Evolutionary conservation across 225 moss, liverwort and hornwort species (phyloP).

Genomic region (Pseudoscleropodium purum): DNA sequence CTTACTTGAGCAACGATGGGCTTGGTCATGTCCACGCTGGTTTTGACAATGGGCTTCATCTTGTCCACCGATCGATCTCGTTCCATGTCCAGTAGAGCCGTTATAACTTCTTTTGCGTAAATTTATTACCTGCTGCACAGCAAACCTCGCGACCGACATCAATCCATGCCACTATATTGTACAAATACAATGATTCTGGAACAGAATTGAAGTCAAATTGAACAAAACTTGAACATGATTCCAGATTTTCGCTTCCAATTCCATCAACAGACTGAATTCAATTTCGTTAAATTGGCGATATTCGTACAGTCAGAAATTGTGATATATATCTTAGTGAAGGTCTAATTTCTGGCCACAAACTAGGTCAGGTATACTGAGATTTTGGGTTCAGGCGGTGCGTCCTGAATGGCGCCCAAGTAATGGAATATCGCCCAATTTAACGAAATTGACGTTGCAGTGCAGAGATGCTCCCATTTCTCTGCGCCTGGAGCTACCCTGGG

Average conservation of each 20-base stretch:
- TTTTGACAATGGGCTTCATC: background rate
- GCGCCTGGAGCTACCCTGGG: background rate
- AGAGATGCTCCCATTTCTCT: background rate
- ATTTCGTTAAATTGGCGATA: background rate
- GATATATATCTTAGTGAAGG: background rate
- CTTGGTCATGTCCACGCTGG: background rate
- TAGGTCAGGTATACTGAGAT: background rate
- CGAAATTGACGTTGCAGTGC: background rate
- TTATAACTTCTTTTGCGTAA: background rate
- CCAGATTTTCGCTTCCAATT: background rate
- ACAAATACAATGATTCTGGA: background rate
- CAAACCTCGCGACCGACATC: background rate
- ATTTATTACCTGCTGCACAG: background rate
- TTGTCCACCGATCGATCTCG: background rate
- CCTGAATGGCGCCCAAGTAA: background rate
- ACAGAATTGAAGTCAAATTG: background rate
- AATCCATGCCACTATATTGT: background rate
- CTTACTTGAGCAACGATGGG: constrained; percentile 22
- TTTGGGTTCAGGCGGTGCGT: background rate
- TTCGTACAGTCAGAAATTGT: background rate
- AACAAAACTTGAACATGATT: background rate
- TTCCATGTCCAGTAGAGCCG: background rate
- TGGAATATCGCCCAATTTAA: background rate
- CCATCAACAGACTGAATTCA: background rate
- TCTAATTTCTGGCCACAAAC: background rate